Base-by-base conservation (phyloP, 805 yeast species). In the Ogataea methanolica region DNA sequence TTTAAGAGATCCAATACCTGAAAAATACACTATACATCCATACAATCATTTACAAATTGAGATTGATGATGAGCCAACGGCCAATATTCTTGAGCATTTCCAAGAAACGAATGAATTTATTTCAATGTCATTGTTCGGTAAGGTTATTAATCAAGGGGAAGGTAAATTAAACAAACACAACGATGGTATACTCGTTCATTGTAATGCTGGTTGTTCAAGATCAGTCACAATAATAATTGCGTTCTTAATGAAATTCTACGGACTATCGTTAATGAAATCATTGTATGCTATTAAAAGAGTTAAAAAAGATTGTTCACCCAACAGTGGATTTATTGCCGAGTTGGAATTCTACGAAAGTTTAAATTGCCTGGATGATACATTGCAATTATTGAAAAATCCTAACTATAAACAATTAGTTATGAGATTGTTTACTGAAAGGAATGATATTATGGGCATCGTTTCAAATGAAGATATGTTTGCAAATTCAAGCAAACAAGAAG, bases 261-360 rank as follows among this genome's bases (percentile, higher is more conserved):
- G 79, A 1, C 72, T 89, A 57, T 67, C 70, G 12, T 67, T 79
- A 16, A 70, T 76, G 15, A 82, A 81, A 53, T 86, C 97, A 0
- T 57, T 88, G 7, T 83, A 85, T 66, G 92, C 92, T 0, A 83
- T 92, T n/a, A 75, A 73, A 52, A 66, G 91, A 51, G 83, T 78
- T 55, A 74, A 85, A 49, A 62, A 76, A 3, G 71, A 72, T 5
- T 81, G 82, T 4, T 74, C 76, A 50, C 96, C 96, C 23, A 92
- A 89, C 65, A 78, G 72, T 4, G 80, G 85, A 17, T 94, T 94
- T 60, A 60, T 77, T 59, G 78, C 78, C 50, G 99, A 92, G 66
- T 71, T 92, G 48, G 64, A 75, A 39, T 60, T 89, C 5, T 92
- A 78, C 63, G 76, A 80, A 51, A 69, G 69, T 48, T 56, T 57